Conservation (phyloP, 768 basidiomycete genomes). For the Suillus brevipes region DNA sequence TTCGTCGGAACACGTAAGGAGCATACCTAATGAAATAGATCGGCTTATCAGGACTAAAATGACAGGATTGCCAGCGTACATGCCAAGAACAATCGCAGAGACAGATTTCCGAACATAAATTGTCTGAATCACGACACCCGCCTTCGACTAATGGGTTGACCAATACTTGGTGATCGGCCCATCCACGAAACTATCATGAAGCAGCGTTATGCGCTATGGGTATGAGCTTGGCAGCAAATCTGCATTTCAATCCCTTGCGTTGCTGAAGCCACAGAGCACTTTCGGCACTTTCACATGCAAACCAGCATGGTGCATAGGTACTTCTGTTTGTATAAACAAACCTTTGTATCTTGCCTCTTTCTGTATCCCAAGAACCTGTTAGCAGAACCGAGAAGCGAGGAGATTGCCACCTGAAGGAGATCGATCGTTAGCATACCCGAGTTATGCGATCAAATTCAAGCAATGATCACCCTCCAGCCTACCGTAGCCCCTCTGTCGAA, state of each 20-base stretch:
- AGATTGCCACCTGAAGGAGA: slow-evolving; percentile 1
- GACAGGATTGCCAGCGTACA: background rate
- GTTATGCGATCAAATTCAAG: background rate
- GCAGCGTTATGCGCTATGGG: background rate
- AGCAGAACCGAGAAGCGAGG: background rate
- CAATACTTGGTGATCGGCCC: background rate
- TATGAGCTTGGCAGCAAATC: background rate
- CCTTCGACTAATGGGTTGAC: background rate
- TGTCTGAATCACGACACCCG: background rate
- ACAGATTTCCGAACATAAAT: background rate
- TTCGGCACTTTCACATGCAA: background rate
- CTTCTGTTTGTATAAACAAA: background rate
- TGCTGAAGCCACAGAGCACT: background rate
- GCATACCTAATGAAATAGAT: background rate
- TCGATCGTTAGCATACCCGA: background rate
- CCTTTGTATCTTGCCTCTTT: background rate
- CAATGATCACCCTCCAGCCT: slow-evolving; percentile 6
- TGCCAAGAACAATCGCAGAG: background rate
- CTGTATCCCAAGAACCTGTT: slow-evolving; percentile 1
- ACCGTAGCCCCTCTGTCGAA: slow-evolving; percentile 6
- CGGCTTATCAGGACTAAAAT: background rate
- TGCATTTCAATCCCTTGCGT: background rate
- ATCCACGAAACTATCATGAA: background rate
- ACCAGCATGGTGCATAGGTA: background rate
- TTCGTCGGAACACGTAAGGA: background rate